Conservation (phyloP, 1,139 yeast species). For the Hyphopichia fennica region DNA sequence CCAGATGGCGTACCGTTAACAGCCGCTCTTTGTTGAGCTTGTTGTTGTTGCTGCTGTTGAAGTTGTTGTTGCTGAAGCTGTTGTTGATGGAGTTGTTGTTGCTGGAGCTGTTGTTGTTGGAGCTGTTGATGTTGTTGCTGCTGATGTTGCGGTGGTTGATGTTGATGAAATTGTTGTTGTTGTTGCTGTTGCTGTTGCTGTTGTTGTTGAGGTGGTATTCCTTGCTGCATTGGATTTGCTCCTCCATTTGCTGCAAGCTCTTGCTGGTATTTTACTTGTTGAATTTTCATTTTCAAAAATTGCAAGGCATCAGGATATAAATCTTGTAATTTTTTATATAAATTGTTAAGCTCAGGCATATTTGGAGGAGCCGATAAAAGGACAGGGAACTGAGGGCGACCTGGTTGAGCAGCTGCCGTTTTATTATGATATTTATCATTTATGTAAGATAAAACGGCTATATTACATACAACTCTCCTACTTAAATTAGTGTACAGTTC, state of each 20-base stretch:
- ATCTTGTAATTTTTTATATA: conserved; percentile 49
- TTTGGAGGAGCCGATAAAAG: conserved; percentile 56
- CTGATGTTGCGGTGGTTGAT: neutral
- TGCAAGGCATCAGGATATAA: conserved; percentile 58
- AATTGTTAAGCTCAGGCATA: conserved; percentile 51
- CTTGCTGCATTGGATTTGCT: conserved; percentile 4
- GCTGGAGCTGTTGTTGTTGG: neutral
- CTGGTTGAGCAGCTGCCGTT: conserved; percentile 22
- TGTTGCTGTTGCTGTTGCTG: conserved; percentile 6
- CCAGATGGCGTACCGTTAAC: neutral
- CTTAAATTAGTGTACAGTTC: conserved; percentile 53
- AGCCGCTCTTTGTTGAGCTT: neutral
- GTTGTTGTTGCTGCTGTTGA: neutral
- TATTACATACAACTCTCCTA: conserved; percentile 53
- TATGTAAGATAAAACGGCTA: conserved; percentile 51
- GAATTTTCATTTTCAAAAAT: conserved; percentile 46
- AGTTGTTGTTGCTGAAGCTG: neutral
- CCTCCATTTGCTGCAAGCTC: conserved; percentile 21
- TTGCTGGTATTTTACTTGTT: conserved; percentile 30
- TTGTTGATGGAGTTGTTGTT: neutral
- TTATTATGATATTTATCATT: conserved; percentile 52
- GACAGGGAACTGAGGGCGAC: conserved; percentile 48
- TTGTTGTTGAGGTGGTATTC: conserved; percentile 11
- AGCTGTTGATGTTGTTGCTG: too few species aligned
- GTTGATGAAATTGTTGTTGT: conserved; percentile 4